Evolutionary conservation across 2,329 filamentous ascomycete genomes (phyloP).

Genomic region (Cytospora schulzeri): DNA sequence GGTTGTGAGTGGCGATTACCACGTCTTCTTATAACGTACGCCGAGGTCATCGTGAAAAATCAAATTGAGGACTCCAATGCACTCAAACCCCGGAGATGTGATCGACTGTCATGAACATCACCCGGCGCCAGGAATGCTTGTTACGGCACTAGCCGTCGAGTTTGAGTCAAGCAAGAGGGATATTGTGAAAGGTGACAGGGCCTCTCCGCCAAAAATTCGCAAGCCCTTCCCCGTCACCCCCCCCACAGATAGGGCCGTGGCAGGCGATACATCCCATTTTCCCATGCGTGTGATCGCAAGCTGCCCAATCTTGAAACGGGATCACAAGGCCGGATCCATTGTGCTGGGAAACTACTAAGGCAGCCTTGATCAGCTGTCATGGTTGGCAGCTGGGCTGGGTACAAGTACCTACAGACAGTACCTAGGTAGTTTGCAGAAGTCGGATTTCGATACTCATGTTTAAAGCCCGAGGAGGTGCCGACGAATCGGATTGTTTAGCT

Average conservation of each 20-base stretch:
- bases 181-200: conserved; percentile 2
- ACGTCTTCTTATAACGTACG: conserved; percentile 20
- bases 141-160: not conserved
- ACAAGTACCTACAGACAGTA: not conserved
- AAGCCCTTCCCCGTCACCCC: not conserved
- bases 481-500: conserved; percentile 15
- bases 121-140: not conserved
- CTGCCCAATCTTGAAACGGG: conserved; percentile 17
- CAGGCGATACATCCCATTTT: not conserved
- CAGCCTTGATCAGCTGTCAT: conserved; percentile 21
- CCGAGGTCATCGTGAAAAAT: conserved; percentile 23
- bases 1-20: conserved; percentile 9
- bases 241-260: not conserved
- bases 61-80: conserved; percentile 27
- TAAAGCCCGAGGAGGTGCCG: not conserved
- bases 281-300: conserved; percentile 12
- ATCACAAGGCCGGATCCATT: conserved; percentile 22
- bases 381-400: not conserved
- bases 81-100: conserved; percentile 15
- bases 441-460: not conserved
- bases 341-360: conserved; percentile 11
- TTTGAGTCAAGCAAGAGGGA: conserved; percentile 1
- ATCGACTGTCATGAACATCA: not conserved
- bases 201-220: not conserved
- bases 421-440: not conserved